phyloP scores from a whole-genome alignment of 176 grass and related monocot species.

The Aegilops tauschii region DNA sequence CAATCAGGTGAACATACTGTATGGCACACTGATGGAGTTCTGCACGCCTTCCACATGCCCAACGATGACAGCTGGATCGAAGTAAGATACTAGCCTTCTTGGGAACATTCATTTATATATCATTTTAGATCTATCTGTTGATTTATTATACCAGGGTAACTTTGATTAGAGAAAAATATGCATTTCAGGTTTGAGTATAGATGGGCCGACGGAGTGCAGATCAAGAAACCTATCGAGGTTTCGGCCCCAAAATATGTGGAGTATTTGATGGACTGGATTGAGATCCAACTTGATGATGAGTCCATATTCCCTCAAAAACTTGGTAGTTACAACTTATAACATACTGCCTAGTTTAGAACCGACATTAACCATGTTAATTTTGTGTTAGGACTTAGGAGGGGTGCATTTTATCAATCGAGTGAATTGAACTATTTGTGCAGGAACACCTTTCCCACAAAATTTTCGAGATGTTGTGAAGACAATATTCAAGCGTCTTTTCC shows the following conservation, averaged over 20 bases:
- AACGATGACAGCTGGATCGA: constrained; percentile 90
- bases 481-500: constrained; percentile 93
- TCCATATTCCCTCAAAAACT: constrained; percentile 91
- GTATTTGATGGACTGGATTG: constrained; percentile 98
- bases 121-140: not conserved
- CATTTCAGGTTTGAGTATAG: constrained; percentile 85
- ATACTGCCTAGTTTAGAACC: not conserved
- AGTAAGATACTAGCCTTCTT: constrained; percentile 41
- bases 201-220: constrained; percentile 95
- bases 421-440: constrained; percentile 21
- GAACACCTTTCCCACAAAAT: constrained; percentile 76
- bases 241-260: constrained; percentile 97
- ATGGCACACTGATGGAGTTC: constrained; percentile 85
- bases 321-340: constrained; percentile 38
- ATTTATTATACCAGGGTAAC: not conserved
- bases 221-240: constrained; percentile 97
- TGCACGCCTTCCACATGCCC: constrained; percentile 83
- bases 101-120: not conserved
- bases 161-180: not conserved
- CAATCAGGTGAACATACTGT: constrained; percentile 94
- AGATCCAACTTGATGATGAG: constrained; percentile 85
- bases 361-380: not conserved
- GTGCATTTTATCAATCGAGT: not conserved
- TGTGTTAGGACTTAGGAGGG: not conserved
- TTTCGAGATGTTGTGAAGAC: constrained; percentile 83